phyloP scores from a whole-genome alignment of 768 basidiomycete species.

The Amyloporia xantha region DNA sequence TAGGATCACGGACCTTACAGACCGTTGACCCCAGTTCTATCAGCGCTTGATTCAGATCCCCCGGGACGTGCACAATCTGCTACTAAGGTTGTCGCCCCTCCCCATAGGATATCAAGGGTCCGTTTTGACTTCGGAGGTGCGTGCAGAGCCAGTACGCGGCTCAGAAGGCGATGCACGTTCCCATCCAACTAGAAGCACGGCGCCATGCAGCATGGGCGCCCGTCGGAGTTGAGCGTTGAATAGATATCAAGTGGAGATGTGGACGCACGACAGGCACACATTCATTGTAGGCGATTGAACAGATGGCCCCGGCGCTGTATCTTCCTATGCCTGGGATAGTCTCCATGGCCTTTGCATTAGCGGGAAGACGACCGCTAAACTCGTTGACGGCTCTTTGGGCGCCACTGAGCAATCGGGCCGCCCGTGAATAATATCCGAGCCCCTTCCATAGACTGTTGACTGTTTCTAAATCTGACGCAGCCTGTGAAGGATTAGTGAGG shows the following conservation, averaged over 20 bases:
- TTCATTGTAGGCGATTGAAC: conserved; percentile 84
- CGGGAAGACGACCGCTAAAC: conserved; percentile 65
- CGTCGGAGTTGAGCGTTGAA: background rate
- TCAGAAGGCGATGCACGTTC: conserved; percentile 81
- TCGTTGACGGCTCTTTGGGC: conserved; percentile 72
- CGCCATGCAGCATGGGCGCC: conserved; percentile 1
- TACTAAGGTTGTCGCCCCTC: conserved; percentile 66
- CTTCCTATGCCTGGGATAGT: conserved; percentile 83
- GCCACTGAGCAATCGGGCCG: conserved; percentile 74
- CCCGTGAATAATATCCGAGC: conserved; percentile 85
- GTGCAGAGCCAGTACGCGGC: conserved; percentile 77
- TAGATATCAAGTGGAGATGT: background rate
- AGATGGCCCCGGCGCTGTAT: conserved; percentile 82
- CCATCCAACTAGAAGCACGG: conserved; percentile 64
- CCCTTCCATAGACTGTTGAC: conserved; percentile 92
- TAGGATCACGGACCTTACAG: conserved; percentile 80
- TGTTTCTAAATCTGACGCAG: conserved; percentile 67
- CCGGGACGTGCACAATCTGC: conserved; percentile 48
- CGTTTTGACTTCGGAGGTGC: conserved; percentile 74
- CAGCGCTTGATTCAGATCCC: conserved; percentile 87
- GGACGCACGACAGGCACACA: conserved; percentile 76
- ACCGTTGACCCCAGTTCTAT: conserved; percentile 94
- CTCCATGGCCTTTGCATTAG: conserved; percentile 77
- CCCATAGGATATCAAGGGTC: conserved; percentile 80
- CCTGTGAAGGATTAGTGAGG: conserved; percentile 30